These are phyloP conservation scores for Arachnomyces sp. DNA, from an alignment of 2,329 filamentous ascomycete species.

Conservation along the genomic window DNA sequence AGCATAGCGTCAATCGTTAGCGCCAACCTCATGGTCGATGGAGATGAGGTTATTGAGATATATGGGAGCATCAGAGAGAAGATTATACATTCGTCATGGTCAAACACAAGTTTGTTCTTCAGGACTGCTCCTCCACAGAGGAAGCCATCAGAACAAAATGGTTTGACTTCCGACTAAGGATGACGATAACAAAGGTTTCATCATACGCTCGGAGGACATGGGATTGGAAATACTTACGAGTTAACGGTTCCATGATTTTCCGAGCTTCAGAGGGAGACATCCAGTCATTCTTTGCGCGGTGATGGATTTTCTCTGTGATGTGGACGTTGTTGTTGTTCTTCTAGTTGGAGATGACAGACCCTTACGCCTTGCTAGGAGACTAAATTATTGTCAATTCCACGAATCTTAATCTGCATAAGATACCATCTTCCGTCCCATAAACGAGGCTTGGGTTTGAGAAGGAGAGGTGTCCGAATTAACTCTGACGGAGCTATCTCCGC, in stretches of 20 bases:
- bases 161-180: conserved; percentile 77
- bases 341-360: too few species aligned
- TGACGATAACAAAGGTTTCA: conserved; percentile 87
- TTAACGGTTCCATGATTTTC: too few species aligned
- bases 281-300: too few species aligned
- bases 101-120: conserved; percentile 1
- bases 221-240: too few species aligned
- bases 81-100: conserved; percentile 13
- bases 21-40: too few species aligned
- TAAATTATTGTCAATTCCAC: conserved; percentile 10
- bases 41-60: too few species aligned
- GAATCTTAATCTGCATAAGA: conserved; percentile 30
- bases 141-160: conserved; percentile 13
- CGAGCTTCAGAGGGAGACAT: too few species aligned
- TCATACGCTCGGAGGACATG: conserved; percentile 46
- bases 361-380: too few species aligned
- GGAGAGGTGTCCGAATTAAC: background rate
- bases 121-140: background rate
- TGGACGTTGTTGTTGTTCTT: too few species aligned
- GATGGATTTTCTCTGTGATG: too few species aligned
- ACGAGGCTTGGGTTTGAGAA: conserved; percentile 6
- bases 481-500: conserved; percentile 11
- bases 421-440: conserved; percentile 25
- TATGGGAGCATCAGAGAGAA: conserved; percentile 11
- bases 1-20: too few species aligned